These are phyloP conservation scores for Aspergillus tubingensis DNA, from an alignment of 2,329 filamentous ascomycete species.

Conservation along the genomic window DNA sequence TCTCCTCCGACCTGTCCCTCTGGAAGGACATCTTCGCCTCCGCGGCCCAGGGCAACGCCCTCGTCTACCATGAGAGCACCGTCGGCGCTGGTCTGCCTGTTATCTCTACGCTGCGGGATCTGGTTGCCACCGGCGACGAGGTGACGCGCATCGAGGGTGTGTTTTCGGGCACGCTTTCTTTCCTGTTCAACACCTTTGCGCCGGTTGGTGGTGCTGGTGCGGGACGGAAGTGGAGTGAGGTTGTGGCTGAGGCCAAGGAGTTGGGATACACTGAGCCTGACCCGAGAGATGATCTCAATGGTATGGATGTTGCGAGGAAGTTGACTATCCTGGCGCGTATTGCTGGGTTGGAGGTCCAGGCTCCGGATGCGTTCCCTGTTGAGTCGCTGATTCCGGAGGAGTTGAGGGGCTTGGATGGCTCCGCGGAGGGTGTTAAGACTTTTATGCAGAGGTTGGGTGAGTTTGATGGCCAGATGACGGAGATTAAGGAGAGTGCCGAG, in stretches of 20 bases:
- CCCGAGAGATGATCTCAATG: slow-evolving; percentile 82
- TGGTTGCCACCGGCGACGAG: slow-evolving; percentile 91
- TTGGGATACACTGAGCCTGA: slow-evolving; percentile 91
- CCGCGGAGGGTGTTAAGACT: slow-evolving; percentile 65
- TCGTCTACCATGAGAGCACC: slow-evolving; percentile 92
- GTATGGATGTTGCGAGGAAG: slow-evolving; percentile 90
- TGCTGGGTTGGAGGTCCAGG: slow-evolving; percentile 76
- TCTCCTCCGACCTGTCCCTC: slow-evolving; percentile 75
- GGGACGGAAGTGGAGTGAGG: slow-evolving; percentile 72
- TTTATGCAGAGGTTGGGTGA: slow-evolving; percentile 78
- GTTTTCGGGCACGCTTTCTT: slow-evolving; percentile 96
- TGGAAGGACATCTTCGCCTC: slow-evolving; percentile 86
- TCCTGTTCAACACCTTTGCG: slow-evolving; percentile 96
- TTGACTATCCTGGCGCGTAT: slow-evolving; percentile 90
- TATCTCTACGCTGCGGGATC: slow-evolving; percentile 87
- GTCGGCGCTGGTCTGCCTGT: slow-evolving; percentile 92
- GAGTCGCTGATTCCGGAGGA: slow-evolving; percentile 89
- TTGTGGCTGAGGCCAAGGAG: slow-evolving; percentile 89
- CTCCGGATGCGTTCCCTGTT: slow-evolving; percentile 86
- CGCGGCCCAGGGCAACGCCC: slow-evolving; percentile 64
- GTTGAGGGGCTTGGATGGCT: slow-evolving; percentile 70
- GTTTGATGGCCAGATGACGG: slow-evolving; percentile 89
- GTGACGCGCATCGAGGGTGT: slow-evolving; percentile 94
- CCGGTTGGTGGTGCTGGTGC: slow-evolving; percentile 70
- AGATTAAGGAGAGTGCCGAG: slow-evolving; percentile 80